Conservation (phyloP, 2,329 filamentous ascomycete genomes). For the Emmonsiellopsis sp. region DNA sequence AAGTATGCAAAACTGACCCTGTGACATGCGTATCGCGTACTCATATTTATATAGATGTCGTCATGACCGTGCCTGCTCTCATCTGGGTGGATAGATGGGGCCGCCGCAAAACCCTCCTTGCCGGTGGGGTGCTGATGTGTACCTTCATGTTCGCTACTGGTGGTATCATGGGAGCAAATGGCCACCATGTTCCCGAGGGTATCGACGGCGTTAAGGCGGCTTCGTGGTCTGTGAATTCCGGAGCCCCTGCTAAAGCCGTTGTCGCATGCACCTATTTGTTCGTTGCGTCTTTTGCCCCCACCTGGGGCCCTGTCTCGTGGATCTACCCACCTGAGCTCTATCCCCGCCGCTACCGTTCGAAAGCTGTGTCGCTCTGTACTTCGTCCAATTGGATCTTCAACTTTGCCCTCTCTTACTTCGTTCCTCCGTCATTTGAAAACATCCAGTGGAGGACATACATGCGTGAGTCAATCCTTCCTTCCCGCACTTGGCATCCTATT, state of each 20-base stretch:
- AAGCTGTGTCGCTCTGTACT: slow-evolving; percentile 7
- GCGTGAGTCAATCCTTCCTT: slow-evolving; percentile 20
- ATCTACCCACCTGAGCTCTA: slow-evolving; percentile 43
- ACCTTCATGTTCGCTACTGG: slow-evolving; percentile 45
- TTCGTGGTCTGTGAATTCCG: slow-evolving; percentile 41
- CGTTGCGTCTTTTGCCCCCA: slow-evolving; percentile 49
- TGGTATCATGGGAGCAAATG: slow-evolving; percentile 43
- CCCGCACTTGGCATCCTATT: not conserved
- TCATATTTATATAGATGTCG: slow-evolving; percentile 32
- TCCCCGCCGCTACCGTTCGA: slow-evolving; percentile 6
- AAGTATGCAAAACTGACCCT: not conserved
- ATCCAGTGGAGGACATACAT: slow-evolving; percentile 10
- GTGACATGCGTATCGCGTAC: not conserved
- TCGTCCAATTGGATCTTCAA: slow-evolving; percentile 11
- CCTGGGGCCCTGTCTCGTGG: slow-evolving; percentile 51
- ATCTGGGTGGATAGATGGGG: slow-evolving; percentile 44
- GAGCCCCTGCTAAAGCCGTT: slow-evolving; percentile 46
- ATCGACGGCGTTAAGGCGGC: slow-evolving; percentile 33
- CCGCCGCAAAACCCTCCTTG: slow-evolving; percentile 39
- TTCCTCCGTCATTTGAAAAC: slow-evolving; percentile 6
- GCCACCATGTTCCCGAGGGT: slow-evolving; percentile 27
- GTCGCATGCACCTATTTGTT: slow-evolving; percentile 56
- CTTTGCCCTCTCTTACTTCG: slow-evolving; percentile 8
- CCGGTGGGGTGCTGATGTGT: slow-evolving; percentile 30
- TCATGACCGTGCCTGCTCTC: slow-evolving; percentile 43